These are phyloP conservation scores for Paraglomus occultum DNA, from an alignment of 192 early-diverging fungal species.

Conservation along the genomic window DNA sequence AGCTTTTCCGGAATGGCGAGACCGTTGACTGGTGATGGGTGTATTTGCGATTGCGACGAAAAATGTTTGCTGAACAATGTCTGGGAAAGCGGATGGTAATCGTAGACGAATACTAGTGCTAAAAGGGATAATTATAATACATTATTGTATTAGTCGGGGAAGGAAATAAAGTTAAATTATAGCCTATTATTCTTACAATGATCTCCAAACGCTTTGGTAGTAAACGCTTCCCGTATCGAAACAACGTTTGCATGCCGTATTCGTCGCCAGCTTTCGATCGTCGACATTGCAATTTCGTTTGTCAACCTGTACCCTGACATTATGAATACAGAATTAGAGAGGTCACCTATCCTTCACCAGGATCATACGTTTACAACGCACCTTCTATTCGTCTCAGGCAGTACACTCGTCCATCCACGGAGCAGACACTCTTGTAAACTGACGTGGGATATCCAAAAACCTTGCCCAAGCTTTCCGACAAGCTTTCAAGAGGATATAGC, in stretches of 20 bases:
- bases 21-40: slow-evolving; percentile 34
- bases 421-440: slow-evolving; percentile 84
- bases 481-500: slow-evolving; percentile 61
- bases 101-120: slow-evolving; percentile 96
- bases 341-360: background rate
- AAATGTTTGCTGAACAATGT: slow-evolving; percentile 74
- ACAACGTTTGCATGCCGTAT: slow-evolving; percentile 83
- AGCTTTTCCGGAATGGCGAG: slow-evolving; percentile 61
- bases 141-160: too few species aligned
- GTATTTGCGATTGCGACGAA: slow-evolving; percentile 47
- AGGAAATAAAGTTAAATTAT: too few species aligned
- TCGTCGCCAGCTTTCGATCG: slow-evolving; percentile 81
- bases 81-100: slow-evolving; percentile 83
- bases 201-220: slow-evolving; percentile 94
- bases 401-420: slow-evolving; percentile 84
- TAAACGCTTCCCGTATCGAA: slow-evolving; percentile 90
- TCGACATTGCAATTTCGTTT: slow-evolving; percentile 78
- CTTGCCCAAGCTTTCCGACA: slow-evolving; percentile 53
- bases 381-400: slow-evolving; percentile 81
- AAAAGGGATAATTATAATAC: background rate
- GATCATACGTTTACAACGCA: slow-evolving; percentile 15
- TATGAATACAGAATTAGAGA: background rate
- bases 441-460: slow-evolving; percentile 69
- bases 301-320: slow-evolving; percentile 60
- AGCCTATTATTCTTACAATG: slow-evolving; percentile 48